Evolutionary conservation across 2,329 filamentous ascomycete species (phyloP).

Genomic region (Penicillium sp.): DNA sequence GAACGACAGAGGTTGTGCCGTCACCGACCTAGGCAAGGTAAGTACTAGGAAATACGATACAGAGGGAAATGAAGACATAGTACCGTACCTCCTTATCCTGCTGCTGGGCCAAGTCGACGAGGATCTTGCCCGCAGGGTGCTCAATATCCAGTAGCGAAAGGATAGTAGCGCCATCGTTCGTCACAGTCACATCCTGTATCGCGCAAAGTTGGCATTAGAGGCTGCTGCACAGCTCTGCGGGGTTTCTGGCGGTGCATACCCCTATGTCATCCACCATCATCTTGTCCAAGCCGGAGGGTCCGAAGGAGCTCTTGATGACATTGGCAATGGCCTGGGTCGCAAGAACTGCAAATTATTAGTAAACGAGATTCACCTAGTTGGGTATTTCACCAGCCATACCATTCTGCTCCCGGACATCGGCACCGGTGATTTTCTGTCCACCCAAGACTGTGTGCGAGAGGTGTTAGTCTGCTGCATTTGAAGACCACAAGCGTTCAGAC

Average conservation of each 20-base stretch:
- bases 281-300: conserved; percentile 94
- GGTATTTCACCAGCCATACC: conserved; percentile 52
- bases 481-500: conserved; percentile 23
- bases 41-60: conserved; percentile 11
- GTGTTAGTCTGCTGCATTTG: conserved; percentile 31
- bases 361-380: conserved; percentile 5
- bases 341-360: conserved; percentile 59
- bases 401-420: conserved; percentile 97
- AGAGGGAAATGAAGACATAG: neutral
- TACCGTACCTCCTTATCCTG: conserved; percentile 79
- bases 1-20: conserved; percentile 94
- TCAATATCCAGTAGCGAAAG: conserved; percentile 93
- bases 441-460: conserved; percentile 66
- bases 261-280: conserved; percentile 99
- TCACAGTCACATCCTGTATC: conserved; percentile 86
- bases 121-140: conserved; percentile 95
- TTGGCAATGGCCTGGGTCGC: conserved; percentile 97
- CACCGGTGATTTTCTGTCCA: conserved; percentile 93
- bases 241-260: conserved; percentile 51
- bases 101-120: conserved; percentile 95
- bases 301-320: conserved; percentile 98
- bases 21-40: conserved; percentile 66
- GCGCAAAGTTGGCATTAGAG: conserved; percentile 21
- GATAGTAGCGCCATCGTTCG: conserved; percentile 97
- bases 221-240: conserved; percentile 18